Conservation (phyloP, 352 stramenopile genomes). For the Phytophthora palmivora region DNA sequence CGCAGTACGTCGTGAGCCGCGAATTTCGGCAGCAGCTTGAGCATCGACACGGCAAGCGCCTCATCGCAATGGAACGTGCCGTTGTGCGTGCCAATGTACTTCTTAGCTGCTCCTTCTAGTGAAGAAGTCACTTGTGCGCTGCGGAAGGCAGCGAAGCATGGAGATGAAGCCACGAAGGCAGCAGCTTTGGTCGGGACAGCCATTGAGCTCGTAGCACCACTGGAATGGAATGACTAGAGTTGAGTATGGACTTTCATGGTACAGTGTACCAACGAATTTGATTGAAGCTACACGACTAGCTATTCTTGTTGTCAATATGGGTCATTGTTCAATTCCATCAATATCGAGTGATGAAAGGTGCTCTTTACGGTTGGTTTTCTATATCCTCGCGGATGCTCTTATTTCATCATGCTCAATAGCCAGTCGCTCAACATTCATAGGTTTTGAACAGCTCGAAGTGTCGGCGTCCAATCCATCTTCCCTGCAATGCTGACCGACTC, state of each 20-base stretch:
- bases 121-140: slow-evolving; percentile 57
- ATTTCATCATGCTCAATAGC: slow-evolving; percentile 40
- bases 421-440: slow-evolving; percentile 39
- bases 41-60: slow-evolving; percentile 96
- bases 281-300: no score
- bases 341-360: no score
- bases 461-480: slow-evolving; percentile 42
- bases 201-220: slow-evolving; percentile 52
- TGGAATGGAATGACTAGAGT: slow-evolving; percentile 23
- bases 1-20: slow-evolving; percentile 80
- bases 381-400: slow-evolving; percentile 34
- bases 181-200: slow-evolving; percentile 70
- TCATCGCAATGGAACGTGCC: slow-evolving; percentile 99
- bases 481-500: slow-evolving; percentile 44
- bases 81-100: slow-evolving; percentile 97
- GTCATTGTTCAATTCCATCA: no score
- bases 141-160: slow-evolving; percentile 71
- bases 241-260: slow-evolving; percentile 13
- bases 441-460: slow-evolving; percentile 32
- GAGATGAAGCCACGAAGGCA: slow-evolving; percentile 66
- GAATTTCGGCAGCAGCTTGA: slow-evolving; percentile 95
- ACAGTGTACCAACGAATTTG: no score
- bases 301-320: no score
- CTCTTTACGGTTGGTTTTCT: slow-evolving; percentile 22
- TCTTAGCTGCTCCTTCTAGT: slow-evolving; percentile 64